Conservation (phyloP, 805 yeast species). For the Teunomyces cretensis region DNA sequence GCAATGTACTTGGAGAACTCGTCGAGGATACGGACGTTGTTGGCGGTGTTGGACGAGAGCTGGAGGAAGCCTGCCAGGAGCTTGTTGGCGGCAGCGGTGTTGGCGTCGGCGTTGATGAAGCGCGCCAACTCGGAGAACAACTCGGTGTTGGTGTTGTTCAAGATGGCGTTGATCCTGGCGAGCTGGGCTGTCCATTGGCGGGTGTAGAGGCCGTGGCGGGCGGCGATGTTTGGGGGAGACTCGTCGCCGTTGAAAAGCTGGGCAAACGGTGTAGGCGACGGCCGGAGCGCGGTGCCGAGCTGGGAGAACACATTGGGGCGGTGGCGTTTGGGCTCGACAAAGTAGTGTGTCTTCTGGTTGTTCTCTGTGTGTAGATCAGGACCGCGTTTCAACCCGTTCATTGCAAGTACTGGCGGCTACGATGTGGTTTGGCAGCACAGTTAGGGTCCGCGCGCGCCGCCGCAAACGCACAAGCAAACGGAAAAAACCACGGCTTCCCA, state of each 20-base stretch:
- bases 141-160: slow-evolving; percentile 32
- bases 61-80: slow-evolving; percentile 35
- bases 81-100: slow-evolving; percentile 12
- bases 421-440: too few relatives aligned
- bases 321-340: slow-evolving; percentile 14
- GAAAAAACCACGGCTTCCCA: too few relatives aligned
- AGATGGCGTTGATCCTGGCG: slow-evolving; percentile 24
- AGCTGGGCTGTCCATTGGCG: slow-evolving; percentile 30
- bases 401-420: too few relatives aligned
- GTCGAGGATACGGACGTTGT: slow-evolving; percentile 37
- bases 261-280: slow-evolving; percentile 20
- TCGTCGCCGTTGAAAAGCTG: slow-evolving; percentile 26
- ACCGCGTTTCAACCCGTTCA: too few relatives aligned
- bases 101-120: slow-evolving; percentile 16
- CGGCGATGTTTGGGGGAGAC: slow-evolving; percentile 16
- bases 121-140: slow-evolving; percentile 26
- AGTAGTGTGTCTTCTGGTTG: slow-evolving; percentile 36
- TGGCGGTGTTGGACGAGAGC: slow-evolving; percentile 41
- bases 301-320: slow-evolving; percentile 6
- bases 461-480: too few relatives aligned
- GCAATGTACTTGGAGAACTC: slow-evolving; percentile 27
- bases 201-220: slow-evolving; percentile 23
- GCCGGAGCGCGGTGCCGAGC: not conserved
- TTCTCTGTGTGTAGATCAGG: slow-evolving; percentile 6
- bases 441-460: too few relatives aligned